A percentile compares a stretch with the other conserved stretches of the same genome.
Conservation (phyloP, 495 filamentous ascomycete species). For the Xylaria longipes region DNA sequence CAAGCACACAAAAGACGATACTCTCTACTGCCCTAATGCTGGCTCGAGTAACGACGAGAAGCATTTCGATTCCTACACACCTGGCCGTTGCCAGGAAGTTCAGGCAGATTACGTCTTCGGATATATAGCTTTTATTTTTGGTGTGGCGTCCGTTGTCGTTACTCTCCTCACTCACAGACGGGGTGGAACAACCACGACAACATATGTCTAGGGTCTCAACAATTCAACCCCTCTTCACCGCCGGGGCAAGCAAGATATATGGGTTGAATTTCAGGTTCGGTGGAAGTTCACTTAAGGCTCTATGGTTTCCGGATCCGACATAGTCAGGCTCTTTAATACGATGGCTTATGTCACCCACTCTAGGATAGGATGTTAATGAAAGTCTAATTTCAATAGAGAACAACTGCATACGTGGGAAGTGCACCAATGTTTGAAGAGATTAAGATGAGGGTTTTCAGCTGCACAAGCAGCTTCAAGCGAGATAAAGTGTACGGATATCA, state of each 20-base stretch:
- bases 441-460: too few species aligned
- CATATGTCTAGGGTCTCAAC: constrained; percentile 13
- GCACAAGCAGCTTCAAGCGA: background rate
- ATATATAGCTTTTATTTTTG: constrained; percentile 42
- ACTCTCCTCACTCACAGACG: constrained; percentile 10
- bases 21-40: constrained; percentile 30
- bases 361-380: background rate
- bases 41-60: background rate
- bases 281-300: background rate
- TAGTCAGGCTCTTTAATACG: background rate
- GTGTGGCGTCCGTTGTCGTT: constrained; percentile 33
- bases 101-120: constrained; percentile 46
- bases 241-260: background rate
- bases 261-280: background rate
- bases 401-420: background rate
- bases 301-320: background rate
- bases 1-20: background rate
- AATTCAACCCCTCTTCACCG: background rate
- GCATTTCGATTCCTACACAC: constrained; percentile 20
- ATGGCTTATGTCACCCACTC: background rate
- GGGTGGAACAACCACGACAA: constrained; percentile 2
- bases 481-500: background rate
- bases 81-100: constrained; percentile 40
- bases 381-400: background rate
- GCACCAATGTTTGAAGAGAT: background rate